These are phyloP conservation scores for Akanthomyces muscarius DNA, from an alignment of 2,329 filamentous ascomycete species.

Conservation along the genomic window DNA sequence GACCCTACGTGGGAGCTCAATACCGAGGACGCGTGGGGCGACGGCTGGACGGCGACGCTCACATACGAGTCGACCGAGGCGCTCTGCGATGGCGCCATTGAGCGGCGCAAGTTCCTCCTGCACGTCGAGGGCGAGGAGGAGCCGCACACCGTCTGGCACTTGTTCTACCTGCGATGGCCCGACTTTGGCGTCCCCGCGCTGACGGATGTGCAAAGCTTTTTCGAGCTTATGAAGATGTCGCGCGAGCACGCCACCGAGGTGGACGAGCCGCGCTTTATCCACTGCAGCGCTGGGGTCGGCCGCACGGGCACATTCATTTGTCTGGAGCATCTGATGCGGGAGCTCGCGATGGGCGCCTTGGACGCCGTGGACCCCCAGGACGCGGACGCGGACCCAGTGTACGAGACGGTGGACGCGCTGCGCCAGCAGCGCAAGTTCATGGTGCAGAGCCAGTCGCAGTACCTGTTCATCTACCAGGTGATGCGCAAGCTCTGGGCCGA, in stretches of 20 bases:
- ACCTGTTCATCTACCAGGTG: constrained; percentile 83
- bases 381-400: constrained; percentile 59
- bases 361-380: constrained; percentile 32
- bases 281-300: constrained; percentile 90
- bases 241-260: constrained; percentile 50
- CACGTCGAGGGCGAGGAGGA: constrained; percentile 43
- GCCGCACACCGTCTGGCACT: constrained; percentile 69
- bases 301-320: constrained; percentile 94
- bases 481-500: constrained; percentile 71
- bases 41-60: constrained; percentile 65
- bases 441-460: constrained; percentile 88
- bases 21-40: constrained; percentile 59
- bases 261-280: constrained; percentile 66
- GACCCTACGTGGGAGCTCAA: constrained; percentile 55
- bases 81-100: constrained; percentile 54
- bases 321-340: constrained; percentile 83
- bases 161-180: constrained; percentile 83
- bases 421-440: constrained; percentile 88
- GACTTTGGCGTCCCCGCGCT: constrained; percentile 80
- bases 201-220: constrained; percentile 62
- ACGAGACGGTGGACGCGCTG: constrained; percentile 72
- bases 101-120: constrained; percentile 70
- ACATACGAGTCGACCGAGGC: constrained; percentile 61
- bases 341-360: constrained; percentile 72
- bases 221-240: constrained; percentile 66